A percentile compares a stretch with the other conserved stretches of the same genome.
phyloP scores from a whole-genome alignment of 139 green algal species.

The Coccomyxa sp. region DNA sequence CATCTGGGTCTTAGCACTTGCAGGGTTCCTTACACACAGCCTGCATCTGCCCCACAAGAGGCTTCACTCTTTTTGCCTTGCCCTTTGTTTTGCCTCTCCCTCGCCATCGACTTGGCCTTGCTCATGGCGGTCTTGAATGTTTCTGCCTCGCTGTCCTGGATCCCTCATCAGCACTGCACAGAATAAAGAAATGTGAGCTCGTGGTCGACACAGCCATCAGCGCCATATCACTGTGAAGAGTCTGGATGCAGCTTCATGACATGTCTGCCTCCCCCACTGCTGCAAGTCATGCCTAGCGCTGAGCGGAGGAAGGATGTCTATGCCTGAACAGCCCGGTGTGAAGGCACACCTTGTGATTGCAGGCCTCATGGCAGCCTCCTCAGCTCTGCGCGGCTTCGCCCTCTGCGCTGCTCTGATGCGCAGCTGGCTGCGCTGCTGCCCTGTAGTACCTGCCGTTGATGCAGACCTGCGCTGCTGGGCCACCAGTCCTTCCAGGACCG shows the following conservation, averaged over 20 bases:
- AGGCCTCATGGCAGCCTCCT: not conserved
- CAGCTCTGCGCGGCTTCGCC: not conserved
- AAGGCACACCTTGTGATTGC: not conserved
- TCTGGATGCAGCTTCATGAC: not conserved
- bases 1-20: too few relatives aligned
- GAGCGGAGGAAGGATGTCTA: not conserved
- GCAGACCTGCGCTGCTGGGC: too few relatives aligned
- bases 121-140: not conserved
- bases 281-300: not conserved
- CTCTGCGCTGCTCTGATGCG: not conserved
- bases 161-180: not conserved
- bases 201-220: not conserved
- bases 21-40: too few relatives aligned
- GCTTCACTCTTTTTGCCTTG: too few relatives aligned
- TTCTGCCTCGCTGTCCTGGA: not conserved
- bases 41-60: too few relatives aligned
- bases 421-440: too few relatives aligned
- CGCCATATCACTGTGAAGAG: not conserved
- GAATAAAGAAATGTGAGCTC: not conserved
- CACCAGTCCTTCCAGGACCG: too few relatives aligned
- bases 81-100: too few relatives aligned
- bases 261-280: not conserved
- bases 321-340: not conserved
- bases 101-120: too few relatives aligned
- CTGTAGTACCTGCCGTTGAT: too few relatives aligned